Evolutionary conservation across 345 rosid genomes (phyloP), one percentile per base, ranked within the genome.

Genomic region (Brassica incana): DNA sequence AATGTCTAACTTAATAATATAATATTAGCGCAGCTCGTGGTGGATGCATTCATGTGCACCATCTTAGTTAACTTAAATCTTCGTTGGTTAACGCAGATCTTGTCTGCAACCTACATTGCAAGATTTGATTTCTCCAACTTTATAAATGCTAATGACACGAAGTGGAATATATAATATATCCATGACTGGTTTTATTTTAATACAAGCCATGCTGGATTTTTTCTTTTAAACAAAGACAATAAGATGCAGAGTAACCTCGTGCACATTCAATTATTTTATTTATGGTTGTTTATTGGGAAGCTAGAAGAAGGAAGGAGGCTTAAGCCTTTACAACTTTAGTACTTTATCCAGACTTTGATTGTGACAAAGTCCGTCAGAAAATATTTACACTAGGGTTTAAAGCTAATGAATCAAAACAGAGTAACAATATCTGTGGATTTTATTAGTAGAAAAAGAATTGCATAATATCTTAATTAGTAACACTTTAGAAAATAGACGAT

Each of bases 51-150:
- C 62, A 69, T 69, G 73, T 69, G 25, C 40, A 69, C 38, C 58
- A 43, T 68, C 50, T 25, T 68, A 12, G 18, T 65, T 65, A 65
- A 33, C 72, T 68, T 45, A 45, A 68, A 10, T 14, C 9, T 20
- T 59, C 16, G 61, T 27, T 48, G 73, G 60, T 15, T 70, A 12
- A 30, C 16, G 40, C 74, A 56, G 65, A 71, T 71, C 15, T 54
- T 71, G 74, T 71, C 74, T 71, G 74, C 74, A 9, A 32, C 50
- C 74, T 71, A 35, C 74, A 56, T 35, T 32, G 65, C 74, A 71
- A 71, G 20, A 10, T 72, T 18, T 54, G 45, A 54, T 35, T 58
- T 9, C n/a, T 9, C 65, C 18, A 11, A 1, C 6, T 9, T 16
- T 32, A 3, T 15, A 52, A 38, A 71, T 2, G 48, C 16, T 71